Base-by-base conservation (phyloP, 345 rosid genomes). In the Euphorbia tirucalli region DNA sequence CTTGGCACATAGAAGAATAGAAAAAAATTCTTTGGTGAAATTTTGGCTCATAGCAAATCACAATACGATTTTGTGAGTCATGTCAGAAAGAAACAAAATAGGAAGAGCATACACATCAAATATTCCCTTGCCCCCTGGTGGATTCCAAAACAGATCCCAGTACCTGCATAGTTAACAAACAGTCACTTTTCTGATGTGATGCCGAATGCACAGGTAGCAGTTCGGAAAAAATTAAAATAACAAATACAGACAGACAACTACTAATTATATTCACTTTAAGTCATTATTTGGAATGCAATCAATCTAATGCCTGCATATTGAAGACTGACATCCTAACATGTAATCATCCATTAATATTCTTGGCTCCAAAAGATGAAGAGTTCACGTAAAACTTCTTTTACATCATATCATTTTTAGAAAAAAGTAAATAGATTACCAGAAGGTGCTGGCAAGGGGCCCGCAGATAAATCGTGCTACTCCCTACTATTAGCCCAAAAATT, bases 71-170 rank as follows among this genome's bases (percentile, higher is more conserved):
- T 19, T 63, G 5, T 13, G 7, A 15, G 32, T 9, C 37, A 31
- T 44, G 48, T 24, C 19, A 31, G 25, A 70, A 39, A 65, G n/a
- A 67, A 19, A 37, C 28, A 52, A 3, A n/a, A n/a, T 11, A 35
- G 41, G 46, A 35, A 14, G 39, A 37, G 37, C 79, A 55, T 76
- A 76, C 79, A 76, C 79, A 65, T 76, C 79, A 70, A 76, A 76
- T 64, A 76, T 76, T 56, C 79, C 79, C 52, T 64, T 57, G 71
- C 79, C 79, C 32, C 75, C 79, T 4, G 67, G 71, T 71, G 74
- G 71, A 70, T 65, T 64, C 79, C 79, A 76, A 32, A 39, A 28
- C 32, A 76, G 79, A 76, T 76, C 79, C 79, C 79, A 76, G 31
- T 76, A 76, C 50, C 79, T 76, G 48, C 70, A 56, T 21, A 65